These are phyloP conservation scores for Lactarius tabidus DNA, from an alignment of 768 basidiomycete genomes.

Conservation along the genomic window DNA sequence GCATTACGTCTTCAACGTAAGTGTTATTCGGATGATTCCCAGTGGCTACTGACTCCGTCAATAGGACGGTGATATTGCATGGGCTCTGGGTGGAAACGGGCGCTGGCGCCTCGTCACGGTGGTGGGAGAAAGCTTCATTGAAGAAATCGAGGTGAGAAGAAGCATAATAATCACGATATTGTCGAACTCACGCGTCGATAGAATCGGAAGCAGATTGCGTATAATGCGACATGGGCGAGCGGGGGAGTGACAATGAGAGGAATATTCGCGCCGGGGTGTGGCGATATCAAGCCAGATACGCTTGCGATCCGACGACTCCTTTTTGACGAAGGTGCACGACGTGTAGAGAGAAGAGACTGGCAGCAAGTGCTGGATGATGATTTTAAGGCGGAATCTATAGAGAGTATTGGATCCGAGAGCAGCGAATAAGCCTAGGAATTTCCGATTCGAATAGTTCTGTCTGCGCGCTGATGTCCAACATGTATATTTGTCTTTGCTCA, in stretches of 20 bases:
- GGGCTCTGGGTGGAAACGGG: conserved; percentile 14
- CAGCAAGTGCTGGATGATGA: background rate
- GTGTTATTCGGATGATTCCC: background rate
- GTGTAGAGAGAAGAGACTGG: conserved; percentile 12
- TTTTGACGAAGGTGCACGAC: conserved; percentile 8
- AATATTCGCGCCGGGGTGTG: conserved; percentile 12
- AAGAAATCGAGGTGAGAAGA: conserved; percentile 11
- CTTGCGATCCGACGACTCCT: conserved; percentile 13
- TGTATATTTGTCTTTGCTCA: background rate
- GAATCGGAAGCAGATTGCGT: conserved; percentile 16
- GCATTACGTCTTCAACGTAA: conserved; percentile 17
- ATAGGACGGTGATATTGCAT: conserved; percentile 14
- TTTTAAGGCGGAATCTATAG: background rate
- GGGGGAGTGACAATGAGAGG: conserved; percentile 11
- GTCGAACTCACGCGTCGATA: background rate
- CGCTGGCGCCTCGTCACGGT: conserved; percentile 20
- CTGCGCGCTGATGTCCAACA: background rate
- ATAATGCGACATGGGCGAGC: conserved; percentile 15
- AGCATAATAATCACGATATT: background rate
- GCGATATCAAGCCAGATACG: conserved; percentile 20
- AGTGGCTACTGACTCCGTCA: background rate
- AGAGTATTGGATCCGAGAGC: background rate
- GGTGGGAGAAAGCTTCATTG: conserved; percentile 12
- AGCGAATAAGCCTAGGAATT: background rate
- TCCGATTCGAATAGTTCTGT: background rate